A percentile compares a stretch with the other conserved stretches of the same genome.
phyloP scores from a whole-genome alignment of 257 asterid genomes.

The Ophiorrhiza pumila region DNA sequence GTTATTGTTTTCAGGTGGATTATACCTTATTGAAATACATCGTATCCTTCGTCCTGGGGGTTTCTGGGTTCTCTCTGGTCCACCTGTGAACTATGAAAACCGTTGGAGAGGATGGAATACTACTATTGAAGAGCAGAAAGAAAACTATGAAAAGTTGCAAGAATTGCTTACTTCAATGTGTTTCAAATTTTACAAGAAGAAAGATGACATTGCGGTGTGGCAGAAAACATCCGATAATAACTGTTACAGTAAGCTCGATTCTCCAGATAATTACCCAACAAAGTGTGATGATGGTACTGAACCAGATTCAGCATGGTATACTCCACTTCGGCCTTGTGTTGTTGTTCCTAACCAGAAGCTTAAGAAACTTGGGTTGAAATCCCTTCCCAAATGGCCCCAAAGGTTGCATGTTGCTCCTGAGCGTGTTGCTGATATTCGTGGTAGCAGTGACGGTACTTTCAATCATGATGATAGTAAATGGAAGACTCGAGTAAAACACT shows the following conservation, averaged over 20 bases:
- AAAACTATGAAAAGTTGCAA: constrained; percentile 78
- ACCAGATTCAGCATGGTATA: constrained; percentile 97
- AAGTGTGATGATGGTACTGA: constrained; percentile 94
- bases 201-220: constrained; percentile 97
- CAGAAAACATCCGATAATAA: constrained; percentile 57
- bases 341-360: constrained; percentile 61
- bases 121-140: constrained; percentile 79
- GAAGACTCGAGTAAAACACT: constrained; percentile 74
- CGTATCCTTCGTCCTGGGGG: constrained; percentile 98
- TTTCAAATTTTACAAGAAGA: constrained; percentile 79
- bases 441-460: constrained; percentile 83
- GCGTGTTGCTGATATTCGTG: constrained; percentile 69
- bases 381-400: constrained; percentile 88
- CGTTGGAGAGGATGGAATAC: constrained; percentile 99
- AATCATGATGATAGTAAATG: constrained; percentile 82
- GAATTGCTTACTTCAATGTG: constrained; percentile 84
- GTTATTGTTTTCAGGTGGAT: constrained; percentile 67
- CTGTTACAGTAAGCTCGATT: constrained; percentile 81
- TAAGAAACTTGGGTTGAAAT: constrained; percentile 49
- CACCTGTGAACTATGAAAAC: constrained; percentile 90
- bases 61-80: constrained; percentile 98
- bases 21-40: constrained; percentile 82
- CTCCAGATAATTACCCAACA: constrained; percentile 70
- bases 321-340: constrained; percentile 88
- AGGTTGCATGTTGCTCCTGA: constrained; percentile 69